Percentiles rank a stretch among this genome's conserved stretches.
Conservation (phyloP, 768 basidiomycete genomes). For the Rhodotorula kratochvilovae region DNA sequence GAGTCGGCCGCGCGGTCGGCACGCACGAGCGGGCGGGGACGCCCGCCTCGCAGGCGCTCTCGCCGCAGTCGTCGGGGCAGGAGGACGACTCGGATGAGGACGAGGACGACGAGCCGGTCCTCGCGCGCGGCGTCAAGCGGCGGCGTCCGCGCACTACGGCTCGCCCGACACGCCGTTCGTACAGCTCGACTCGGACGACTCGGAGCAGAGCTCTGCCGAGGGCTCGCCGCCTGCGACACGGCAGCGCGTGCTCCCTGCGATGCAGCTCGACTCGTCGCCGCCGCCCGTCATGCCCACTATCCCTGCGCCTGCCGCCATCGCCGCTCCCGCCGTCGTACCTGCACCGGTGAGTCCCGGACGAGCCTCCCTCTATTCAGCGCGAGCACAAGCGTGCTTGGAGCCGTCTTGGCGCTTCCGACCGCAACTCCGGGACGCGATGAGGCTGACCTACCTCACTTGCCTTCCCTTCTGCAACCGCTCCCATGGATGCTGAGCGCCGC, state of each 20-base stretch:
- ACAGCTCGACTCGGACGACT: conserved; percentile 17
- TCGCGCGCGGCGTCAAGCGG: neutral
- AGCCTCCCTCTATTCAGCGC: too few relatives aligned
- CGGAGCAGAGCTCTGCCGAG: neutral
- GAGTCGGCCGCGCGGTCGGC: conserved; percentile 41
- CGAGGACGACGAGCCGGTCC: conserved; percentile 6
- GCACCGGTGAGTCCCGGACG: neutral
- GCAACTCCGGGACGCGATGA: too few relatives aligned
- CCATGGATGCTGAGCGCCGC: conserved; percentile 69
- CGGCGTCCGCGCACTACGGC: conserved; percentile 16
- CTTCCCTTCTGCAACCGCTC: conserved; percentile 53
- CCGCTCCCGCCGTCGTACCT: neutral
- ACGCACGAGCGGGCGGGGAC: neutral
- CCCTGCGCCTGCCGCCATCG: neutral
- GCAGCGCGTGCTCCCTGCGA: neutral
- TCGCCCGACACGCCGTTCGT: conserved; percentile 34
- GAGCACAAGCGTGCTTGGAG: neutral
- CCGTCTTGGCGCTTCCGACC: too few relatives aligned
- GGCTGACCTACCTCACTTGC: neutral
- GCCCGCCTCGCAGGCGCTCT: conserved; percentile 16
- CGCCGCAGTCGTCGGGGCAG: conserved; percentile 11
- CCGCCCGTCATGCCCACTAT: neutral
- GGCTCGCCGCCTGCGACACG: conserved; percentile 3
- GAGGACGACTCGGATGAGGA: conserved; percentile 17
- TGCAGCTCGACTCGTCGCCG: neutral